phyloP scores from a whole-genome alignment of 2,329 filamentous ascomycete species.

The Fusarium ambrosium region DNA sequence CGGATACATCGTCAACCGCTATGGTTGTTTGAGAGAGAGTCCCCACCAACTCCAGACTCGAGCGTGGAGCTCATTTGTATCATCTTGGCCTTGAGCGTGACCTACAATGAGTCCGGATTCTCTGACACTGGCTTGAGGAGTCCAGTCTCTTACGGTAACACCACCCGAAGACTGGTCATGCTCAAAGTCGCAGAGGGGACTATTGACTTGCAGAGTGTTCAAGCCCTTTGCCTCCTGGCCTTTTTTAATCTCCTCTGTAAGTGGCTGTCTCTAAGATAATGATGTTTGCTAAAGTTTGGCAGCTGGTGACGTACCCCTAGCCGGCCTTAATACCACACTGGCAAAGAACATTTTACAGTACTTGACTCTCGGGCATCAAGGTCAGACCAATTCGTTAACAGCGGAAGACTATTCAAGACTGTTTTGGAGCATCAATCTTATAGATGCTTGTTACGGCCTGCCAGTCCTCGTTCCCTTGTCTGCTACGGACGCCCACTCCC shows the following conservation, averaged over 20 bases:
- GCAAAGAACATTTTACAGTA: slow-evolving; percentile 20
- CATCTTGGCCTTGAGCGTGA: slow-evolving; percentile 16
- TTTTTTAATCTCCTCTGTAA: slow-evolving; percentile 24
- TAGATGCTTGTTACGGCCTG: slow-evolving; percentile 1
- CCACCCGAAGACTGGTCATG: slow-evolving; percentile 17
- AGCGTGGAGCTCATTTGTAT: slow-evolving; percentile 9
- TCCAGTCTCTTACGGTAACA: slow-evolving; percentile 7
- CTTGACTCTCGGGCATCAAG: not conserved
- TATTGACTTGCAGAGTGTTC: slow-evolving; percentile 3
- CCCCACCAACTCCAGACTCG: not conserved
- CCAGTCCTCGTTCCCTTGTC: not conserved
- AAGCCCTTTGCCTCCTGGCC: slow-evolving; percentile 15
- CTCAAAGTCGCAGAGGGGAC: slow-evolving; percentile 21
- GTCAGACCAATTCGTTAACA: not conserved
- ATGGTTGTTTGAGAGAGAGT: slow-evolving; percentile 19
- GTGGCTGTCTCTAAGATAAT: fast-evolving
- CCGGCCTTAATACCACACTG: slow-evolving; percentile 25
- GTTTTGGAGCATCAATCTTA: slow-evolving; percentile 19
- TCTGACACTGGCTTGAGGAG: not conserved
- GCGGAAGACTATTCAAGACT: not conserved
- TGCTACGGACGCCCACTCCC: not conserved
- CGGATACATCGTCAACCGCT: slow-evolving; percentile 30
- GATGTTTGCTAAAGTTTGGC: not conserved
- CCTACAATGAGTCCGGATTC: not conserved
- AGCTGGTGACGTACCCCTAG: slow-evolving; percentile 20